Percentiles rank a stretch among this genome's conserved stretches.
These are phyloP conservation scores for Radiomyces spectabilis DNA, from an alignment of 192 early-diverging fungal genomes.

Conservation along the genomic window DNA sequence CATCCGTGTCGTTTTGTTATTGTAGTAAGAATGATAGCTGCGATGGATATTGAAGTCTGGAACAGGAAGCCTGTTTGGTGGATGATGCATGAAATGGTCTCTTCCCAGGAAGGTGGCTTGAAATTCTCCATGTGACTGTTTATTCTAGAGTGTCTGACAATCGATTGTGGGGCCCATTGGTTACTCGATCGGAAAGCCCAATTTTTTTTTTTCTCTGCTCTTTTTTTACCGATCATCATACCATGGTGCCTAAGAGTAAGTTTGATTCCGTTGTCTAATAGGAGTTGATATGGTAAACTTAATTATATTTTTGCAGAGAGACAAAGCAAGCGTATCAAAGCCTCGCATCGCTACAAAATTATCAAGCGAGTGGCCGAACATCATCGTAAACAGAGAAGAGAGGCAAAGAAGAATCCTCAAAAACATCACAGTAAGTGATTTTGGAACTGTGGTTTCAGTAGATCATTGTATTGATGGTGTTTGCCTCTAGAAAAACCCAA, in stretches of 20 bases:
- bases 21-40: too few species aligned
- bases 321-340: conserved; percentile 49
- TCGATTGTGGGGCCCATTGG: too few species aligned
- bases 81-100: too few species aligned
- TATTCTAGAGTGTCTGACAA: too few species aligned
- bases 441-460: not conserved
- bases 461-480: not conserved
- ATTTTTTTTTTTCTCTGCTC: not conserved
- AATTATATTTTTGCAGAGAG: conserved; percentile 26
- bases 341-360: conserved; percentile 52
- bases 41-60: too few species aligned
- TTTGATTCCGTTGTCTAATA: not conserved
- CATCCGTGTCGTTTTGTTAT: too few species aligned
- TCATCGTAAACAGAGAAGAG: conserved; percentile 46
- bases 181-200: not conserved
- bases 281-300: not conserved
- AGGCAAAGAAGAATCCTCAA: conserved; percentile 38
- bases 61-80: too few species aligned
- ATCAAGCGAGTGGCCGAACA: conserved; percentile 50
- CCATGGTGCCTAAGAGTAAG: conserved; percentile 23
- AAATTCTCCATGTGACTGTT: too few species aligned
- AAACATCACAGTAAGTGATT: conserved; percentile 24
- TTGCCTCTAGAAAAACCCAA: conserved; percentile 28
- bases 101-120: too few species aligned
- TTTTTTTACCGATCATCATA: not conserved